phyloP scores from a whole-genome alignment of 2,329 filamentous ascomycete species.

The Fusarium vanettenii region DNA sequence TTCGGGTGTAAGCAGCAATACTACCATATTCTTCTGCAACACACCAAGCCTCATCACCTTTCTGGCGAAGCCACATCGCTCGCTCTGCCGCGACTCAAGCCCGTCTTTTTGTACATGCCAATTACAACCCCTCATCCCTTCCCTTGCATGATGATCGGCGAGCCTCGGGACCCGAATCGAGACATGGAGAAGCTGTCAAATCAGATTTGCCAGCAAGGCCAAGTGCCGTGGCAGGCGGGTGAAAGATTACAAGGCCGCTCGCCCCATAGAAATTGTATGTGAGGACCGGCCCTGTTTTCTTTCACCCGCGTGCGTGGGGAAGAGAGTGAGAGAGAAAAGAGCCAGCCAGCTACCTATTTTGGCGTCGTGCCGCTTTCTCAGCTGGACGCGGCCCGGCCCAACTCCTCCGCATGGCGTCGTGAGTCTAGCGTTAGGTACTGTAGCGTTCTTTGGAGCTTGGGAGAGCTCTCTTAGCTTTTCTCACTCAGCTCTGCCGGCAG shows the following conservation, averaged over 20 bases:
- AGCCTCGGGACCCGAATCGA: slow-evolving; percentile 13
- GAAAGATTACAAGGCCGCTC: too few relatives aligned
- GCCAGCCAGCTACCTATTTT: not conserved
- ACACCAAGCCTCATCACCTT: not conserved
- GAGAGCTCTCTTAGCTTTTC: not conserved
- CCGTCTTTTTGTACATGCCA: slow-evolving; percentile 12
- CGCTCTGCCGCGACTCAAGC: not conserved
- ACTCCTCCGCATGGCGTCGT: not conserved
- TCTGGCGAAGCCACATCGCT: not conserved
- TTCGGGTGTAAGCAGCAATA: not conserved
- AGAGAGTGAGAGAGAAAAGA: not conserved
- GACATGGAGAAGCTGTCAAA: slow-evolving; percentile 24
- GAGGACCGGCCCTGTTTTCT: too few relatives aligned
- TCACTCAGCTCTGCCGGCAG: not conserved
- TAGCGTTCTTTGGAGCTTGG: not conserved
- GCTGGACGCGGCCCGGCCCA: slow-evolving; percentile 11
- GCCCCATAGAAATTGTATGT: too few relatives aligned
- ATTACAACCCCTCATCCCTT: slow-evolving; percentile 14
- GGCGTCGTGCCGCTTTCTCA: slow-evolving; percentile 1
- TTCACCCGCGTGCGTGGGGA: too few relatives aligned
- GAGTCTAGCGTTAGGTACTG: not conserved
- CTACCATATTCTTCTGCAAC: not conserved
- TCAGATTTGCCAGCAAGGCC: slow-evolving; percentile 8
- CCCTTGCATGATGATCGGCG: slow-evolving; percentile 34
- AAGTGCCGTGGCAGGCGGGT: too few relatives aligned